These are phyloP conservation scores for Amanita muscaria DNA, from an alignment of 768 basidiomycete genomes.

Conservation along the genomic window DNA sequence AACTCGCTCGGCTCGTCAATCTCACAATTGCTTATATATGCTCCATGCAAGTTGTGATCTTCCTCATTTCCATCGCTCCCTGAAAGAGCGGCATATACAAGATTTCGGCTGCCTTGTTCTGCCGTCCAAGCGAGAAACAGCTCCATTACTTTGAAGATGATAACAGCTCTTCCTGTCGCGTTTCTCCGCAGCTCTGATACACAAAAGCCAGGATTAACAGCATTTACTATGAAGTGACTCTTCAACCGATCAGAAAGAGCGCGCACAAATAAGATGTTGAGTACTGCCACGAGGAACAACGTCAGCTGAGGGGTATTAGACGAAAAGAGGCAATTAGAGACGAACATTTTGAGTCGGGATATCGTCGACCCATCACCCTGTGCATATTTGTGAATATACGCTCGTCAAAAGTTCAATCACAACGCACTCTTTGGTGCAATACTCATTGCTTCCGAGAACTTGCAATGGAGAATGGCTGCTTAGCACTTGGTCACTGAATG, in stretches of 20 bases:
- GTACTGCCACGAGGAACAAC: constrained; percentile 20
- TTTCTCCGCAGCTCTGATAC: constrained; percentile 17
- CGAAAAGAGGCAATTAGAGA: no score
- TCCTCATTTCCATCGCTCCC: constrained; percentile 9
- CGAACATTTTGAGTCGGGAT: no score
- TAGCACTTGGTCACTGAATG: not conserved
- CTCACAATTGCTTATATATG: constrained; percentile 4
- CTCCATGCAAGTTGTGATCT: no score
- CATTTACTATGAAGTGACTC: constrained; percentile 24
- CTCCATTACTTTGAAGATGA: constrained; percentile 25
- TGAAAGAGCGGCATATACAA: constrained; percentile 26
- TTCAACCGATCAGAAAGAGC: constrained; percentile 26
- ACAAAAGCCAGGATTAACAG: constrained; percentile 39
- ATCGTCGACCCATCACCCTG: no score
- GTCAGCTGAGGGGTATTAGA: no score
- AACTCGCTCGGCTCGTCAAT: constrained; percentile 13
- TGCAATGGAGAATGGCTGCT: not conserved
- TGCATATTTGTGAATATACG: no score
- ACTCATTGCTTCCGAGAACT: not conserved
- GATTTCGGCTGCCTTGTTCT: constrained; percentile 29
- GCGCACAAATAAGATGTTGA: constrained; percentile 33
- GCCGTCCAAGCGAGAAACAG: constrained; percentile 26
- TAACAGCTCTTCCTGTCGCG: no score
- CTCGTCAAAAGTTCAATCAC: not conserved
- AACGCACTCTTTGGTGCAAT: not conserved